Conservation (phyloP, 2,329 filamentous ascomycete species). For the Aciculosporium take region DNA sequence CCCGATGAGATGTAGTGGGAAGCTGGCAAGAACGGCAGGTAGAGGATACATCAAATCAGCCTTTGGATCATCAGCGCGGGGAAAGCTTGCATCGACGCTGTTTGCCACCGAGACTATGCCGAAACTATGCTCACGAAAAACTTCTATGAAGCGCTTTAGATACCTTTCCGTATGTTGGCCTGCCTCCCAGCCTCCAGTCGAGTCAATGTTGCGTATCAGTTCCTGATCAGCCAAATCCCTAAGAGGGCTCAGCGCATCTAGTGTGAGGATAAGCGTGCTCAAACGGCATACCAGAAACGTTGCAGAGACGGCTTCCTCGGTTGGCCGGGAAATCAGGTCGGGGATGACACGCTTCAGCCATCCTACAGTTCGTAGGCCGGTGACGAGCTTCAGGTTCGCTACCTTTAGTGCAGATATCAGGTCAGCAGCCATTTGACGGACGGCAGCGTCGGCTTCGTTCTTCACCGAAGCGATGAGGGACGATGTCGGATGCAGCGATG, state of each 20-base stretch:
- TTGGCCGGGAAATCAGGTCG: constrained; percentile 38
- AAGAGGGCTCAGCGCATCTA: constrained; percentile 73
- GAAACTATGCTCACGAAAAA: constrained; percentile 96
- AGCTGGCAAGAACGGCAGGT: constrained; percentile 67
- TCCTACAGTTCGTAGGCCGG: constrained; percentile 77
- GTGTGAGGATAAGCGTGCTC: constrained; percentile 61
- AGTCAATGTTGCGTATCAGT: constrained; percentile 32
- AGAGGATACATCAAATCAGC: constrained; percentile 38
- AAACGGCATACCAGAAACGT: constrained; percentile 81
- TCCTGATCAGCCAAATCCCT: constrained; percentile 85
- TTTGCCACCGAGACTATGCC: constrained; percentile 89
- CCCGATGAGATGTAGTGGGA: constrained; percentile 69
- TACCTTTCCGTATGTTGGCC: constrained; percentile 92
- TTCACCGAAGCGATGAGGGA: constrained; percentile 59
- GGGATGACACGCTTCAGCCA: constrained; percentile 81
- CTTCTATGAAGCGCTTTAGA: constrained; percentile 88
- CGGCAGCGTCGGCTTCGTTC: constrained; percentile 67
- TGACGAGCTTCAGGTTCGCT: constrained; percentile 72
- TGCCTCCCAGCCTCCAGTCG: constrained; percentile 39
- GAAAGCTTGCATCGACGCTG: constrained; percentile 48
- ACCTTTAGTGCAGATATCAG: constrained; percentile 64
- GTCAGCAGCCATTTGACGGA: constrained; percentile 77
- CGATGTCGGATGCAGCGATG: constrained; percentile 69
- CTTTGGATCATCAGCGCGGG: constrained; percentile 7
- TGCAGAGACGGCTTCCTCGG: constrained; percentile 60